Conservation (phyloP, 257 asterid species). For the Salvia splendens region DNA sequence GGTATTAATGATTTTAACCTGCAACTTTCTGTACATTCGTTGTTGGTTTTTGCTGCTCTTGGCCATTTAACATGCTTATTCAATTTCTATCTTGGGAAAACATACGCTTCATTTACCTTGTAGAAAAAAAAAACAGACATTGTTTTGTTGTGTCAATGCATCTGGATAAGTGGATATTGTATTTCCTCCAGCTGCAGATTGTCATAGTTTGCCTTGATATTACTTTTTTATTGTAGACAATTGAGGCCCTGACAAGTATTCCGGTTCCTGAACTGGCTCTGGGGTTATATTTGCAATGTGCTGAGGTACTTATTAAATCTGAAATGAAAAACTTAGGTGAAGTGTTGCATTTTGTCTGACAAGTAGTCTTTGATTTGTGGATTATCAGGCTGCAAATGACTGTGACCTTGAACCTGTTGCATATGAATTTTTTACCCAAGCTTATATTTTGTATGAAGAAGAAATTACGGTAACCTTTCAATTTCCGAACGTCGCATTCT, state of each 20-base stretch:
- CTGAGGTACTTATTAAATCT: constrained; percentile 67
- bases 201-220: constrained; percentile 22
- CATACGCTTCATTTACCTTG: background rate
- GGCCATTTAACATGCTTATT: constrained; percentile 24
- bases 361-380: constrained; percentile 35
- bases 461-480: constrained; percentile 74
- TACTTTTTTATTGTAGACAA: constrained; percentile 57
- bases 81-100: background rate
- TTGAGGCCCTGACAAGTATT: constrained; percentile 76
- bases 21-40: constrained; percentile 3
- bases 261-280: constrained; percentile 92
- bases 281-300: constrained; percentile 85
- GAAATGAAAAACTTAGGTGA: constrained; percentile 16
- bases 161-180: background rate
- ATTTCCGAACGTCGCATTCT: constrained; percentile 9
- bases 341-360: constrained; percentile 26
- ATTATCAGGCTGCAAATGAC: constrained; percentile 91
- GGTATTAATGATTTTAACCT: constrained; percentile 43
- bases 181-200: constrained; percentile 7
- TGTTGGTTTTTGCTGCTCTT: constrained; percentile 25
- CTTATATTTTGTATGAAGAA: constrained; percentile 94
- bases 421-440: constrained; percentile 97
- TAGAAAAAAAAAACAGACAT: background rate
- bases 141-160: constrained; percentile 21
- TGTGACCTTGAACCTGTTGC: constrained; percentile 97